A percentile compares a stretch with the other conserved stretches of the same genome.
Evolutionary conservation across 2,329 filamentous ascomycete species (phyloP).

Genomic region (Xylaria sp.): DNA sequence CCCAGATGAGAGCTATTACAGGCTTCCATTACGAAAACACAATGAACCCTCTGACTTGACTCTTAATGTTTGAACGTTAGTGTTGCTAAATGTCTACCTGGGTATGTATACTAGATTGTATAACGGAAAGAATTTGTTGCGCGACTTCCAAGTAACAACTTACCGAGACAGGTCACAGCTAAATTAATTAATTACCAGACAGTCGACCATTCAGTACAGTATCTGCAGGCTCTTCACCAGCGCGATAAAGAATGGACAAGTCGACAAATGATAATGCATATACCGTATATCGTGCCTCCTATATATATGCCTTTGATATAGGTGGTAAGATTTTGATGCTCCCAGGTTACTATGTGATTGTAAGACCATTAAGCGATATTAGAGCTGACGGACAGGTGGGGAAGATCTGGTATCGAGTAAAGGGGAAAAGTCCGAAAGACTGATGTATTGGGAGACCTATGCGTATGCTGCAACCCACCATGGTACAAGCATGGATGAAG

Average conservation of each 20-base stretch:
- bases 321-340: background rate
- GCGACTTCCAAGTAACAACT: background rate
- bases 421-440: background rate
- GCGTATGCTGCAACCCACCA: slow-evolving; percentile 8
- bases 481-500: slow-evolving; percentile 10
- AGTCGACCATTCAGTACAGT: background rate
- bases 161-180: slow-evolving; percentile 17
- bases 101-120: background rate
- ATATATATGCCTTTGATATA: background rate
- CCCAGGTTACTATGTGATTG: background rate
- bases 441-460: slow-evolving; percentile 16
- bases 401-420: slow-evolving; percentile 4
- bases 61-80: background rate
- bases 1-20: background rate
- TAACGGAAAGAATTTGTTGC: background rate
- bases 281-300: background rate
- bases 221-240: background rate
- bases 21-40: background rate
- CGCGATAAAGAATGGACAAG: background rate
- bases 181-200: background rate
- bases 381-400: background rate
- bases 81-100: background rate
- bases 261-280: background rate
- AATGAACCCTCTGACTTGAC: background rate
- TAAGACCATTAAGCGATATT: background rate